These are phyloP conservation scores for Phytophthora podocarpi DNA, from an alignment of 352 stramenopile species.

Conservation along the genomic window DNA sequence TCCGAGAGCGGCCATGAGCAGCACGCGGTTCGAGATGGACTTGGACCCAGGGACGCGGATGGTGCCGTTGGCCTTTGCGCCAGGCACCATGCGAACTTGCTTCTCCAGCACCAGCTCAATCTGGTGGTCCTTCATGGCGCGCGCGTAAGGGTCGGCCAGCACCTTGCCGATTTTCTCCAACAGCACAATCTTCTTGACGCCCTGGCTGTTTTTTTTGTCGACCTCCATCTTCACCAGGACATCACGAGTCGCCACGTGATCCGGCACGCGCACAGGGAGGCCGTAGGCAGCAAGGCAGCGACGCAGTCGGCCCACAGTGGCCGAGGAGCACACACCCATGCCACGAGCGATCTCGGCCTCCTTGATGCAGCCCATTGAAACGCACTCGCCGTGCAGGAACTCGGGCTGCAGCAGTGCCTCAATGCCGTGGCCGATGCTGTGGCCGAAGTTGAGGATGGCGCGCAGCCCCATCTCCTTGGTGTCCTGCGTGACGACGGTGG, in stretches of 20 bases:
- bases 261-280: constrained; percentile 68
- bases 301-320: constrained; percentile 70
- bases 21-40: constrained; percentile 97
- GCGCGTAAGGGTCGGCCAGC: constrained; percentile 68
- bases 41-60: constrained; percentile 96
- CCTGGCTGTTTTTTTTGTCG: constrained; percentile 87
- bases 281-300: constrained; percentile 75
- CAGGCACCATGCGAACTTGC: constrained; percentile 66
- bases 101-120: constrained; percentile 83
- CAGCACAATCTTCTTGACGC: constrained; percentile 84
- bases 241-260: constrained; percentile 57
- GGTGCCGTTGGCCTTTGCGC: constrained; percentile 46
- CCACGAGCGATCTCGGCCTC: constrained; percentile 93
- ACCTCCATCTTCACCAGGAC: constrained; percentile 87
- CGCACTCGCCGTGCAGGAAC: constrained; percentile 97
- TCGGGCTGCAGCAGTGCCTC: constrained; percentile 96
- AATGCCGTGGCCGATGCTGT: constrained; percentile 98
- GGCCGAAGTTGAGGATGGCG: constrained; percentile 98
- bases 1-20: constrained; percentile 95
- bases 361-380: constrained; percentile 97
- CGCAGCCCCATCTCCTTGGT: constrained; percentile 95
- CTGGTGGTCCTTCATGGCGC: constrained; percentile 70
- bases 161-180: constrained; percentile 77
- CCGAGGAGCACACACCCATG: constrained; percentile 74
- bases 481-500: constrained; percentile 94